Evolutionary conservation across 768 basidiomycete genomes (phyloP).

Genomic region (Termitomyces heimii): DNA sequence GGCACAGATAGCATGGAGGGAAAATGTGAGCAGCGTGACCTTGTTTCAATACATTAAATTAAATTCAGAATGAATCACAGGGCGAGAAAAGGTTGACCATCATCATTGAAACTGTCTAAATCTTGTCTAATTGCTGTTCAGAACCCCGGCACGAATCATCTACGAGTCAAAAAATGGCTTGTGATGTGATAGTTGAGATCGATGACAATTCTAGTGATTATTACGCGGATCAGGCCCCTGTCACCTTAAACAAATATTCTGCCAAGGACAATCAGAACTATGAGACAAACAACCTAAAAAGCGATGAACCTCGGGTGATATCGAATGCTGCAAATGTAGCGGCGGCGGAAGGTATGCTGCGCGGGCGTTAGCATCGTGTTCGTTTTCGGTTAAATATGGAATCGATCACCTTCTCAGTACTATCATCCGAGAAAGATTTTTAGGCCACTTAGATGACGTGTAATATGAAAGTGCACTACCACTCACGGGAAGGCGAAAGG

Average conservation of each 20-base stretch:
- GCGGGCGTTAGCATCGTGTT: constrained; percentile 1
- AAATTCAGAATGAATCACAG: constrained; percentile 15
- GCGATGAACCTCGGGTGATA: constrained; percentile 58
- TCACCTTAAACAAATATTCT: constrained; percentile 32
- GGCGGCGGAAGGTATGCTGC: constrained; percentile 85
- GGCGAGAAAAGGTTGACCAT: constrained; percentile 28
- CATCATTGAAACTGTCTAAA: not conserved
- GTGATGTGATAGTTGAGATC: too few species aligned
- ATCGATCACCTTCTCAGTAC: constrained; percentile 54
- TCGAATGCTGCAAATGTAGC: constrained; percentile 91
- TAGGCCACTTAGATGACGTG: not conserved
- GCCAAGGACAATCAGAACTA: not conserved
- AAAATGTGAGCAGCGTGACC: not conserved
- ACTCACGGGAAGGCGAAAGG: constrained; percentile 70
- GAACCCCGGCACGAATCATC: not conserved
- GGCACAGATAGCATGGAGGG: constrained; percentile 42
- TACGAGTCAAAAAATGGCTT: not conserved
- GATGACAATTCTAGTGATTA: not conserved
- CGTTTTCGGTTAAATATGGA: not conserved
- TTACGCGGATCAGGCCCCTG: constrained; percentile 21
- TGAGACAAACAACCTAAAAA: not conserved
- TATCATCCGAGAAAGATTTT: constrained; percentile 18
- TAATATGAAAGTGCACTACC: constrained; percentile 7
- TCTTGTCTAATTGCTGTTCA: not conserved
- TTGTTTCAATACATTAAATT: not conserved